phyloP scores from a whole-genome alignment of 352 stramenopile species.

The Pythium periplocum region DNA sequence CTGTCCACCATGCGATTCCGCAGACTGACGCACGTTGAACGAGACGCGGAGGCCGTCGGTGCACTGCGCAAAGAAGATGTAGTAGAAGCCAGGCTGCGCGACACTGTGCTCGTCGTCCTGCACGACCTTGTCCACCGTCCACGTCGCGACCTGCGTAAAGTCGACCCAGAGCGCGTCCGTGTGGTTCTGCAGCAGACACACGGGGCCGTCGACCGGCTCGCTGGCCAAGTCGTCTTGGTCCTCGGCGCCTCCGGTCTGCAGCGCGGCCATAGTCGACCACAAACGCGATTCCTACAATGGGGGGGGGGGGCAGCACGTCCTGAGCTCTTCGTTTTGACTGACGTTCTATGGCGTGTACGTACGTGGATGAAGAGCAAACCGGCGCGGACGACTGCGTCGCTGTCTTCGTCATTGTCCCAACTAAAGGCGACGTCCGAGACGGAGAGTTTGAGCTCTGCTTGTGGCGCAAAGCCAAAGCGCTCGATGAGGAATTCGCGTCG shows the following conservation, averaged over 20 bases:
- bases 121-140: slow-evolving; percentile 40
- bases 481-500: slow-evolving; percentile 85
- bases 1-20: slow-evolving; percentile 16
- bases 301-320: no score
- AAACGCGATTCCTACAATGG: no score
- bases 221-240: background rate
- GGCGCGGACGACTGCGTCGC: slow-evolving; percentile 18
- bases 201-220: slow-evolving; percentile 7
- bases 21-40: slow-evolving; percentile 78
- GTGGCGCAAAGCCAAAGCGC: slow-evolving; percentile 80
- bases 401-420: slow-evolving; percentile 1
- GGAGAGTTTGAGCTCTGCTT: slow-evolving; percentile 65
- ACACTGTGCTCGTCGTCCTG: slow-evolving; percentile 14
- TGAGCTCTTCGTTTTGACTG: no score
- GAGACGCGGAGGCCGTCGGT: slow-evolving; percentile 65
- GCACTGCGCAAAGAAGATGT: slow-evolving; percentile 85
- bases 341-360: slow-evolving; percentile 6
- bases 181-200: slow-evolving; percentile 45
- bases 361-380: slow-evolving; percentile 69
- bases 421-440: slow-evolving; percentile 45
- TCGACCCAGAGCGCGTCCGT: slow-evolving; percentile 56
- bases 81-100: slow-evolving; percentile 70
- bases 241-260: slow-evolving; percentile 31
- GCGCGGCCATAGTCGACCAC: slow-evolving; percentile 45
- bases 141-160: slow-evolving; percentile 44